Evolutionary conservation across 805 yeast genomes (phyloP), one percentile per base, ranked within the genome.

Genomic region (Kodamaea restingae): DNA sequence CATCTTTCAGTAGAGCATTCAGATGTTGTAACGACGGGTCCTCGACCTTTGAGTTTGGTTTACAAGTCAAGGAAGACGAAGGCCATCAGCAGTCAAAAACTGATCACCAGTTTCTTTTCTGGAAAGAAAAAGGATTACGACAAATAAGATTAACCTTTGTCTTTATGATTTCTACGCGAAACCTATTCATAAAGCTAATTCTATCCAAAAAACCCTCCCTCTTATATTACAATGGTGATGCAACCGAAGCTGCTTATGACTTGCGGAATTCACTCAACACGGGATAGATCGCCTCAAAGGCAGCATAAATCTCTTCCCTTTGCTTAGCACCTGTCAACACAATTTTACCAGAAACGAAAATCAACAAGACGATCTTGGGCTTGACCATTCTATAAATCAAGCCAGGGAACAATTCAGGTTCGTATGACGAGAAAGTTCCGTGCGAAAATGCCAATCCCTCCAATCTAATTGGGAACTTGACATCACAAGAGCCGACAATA

Each of bases 291-390:
- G 97, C 95, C 63, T 91, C 98, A 62, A 93, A 93, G 4, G 98
- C 98, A 54, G 90, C 95, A 60, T 93, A 93, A 48, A 93, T 93
- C 64, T 93, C 98, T 63, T 93, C 98, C 64, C 98, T 84, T 65
- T 93, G 97, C 63, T 93, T 93, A 14, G 98, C 98, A 73, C 98
- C 98, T 6, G 98, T 93, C 52, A 93, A 72, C 38, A 93, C 98
- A 65, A 93, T 93, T 64, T 93, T 93, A 24, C 98, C 98, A 20
- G 95, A 85, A 36, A 93, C 98, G 63, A 93, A 93, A 52, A 93
- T 90, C 66, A 93, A 76, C 56, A 93, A 70, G 38, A 93, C 98
- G 67, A 93, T 93, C 65, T 93, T 93, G 12, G 98, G 98, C 63
- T 91, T 91, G 52, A 93, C 98, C 98, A 93, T 93, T 76, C 98